A percentile compares a stretch with the other conserved stretches of the same genome.
These are phyloP conservation scores for Botrytis galanthina DNA, from an alignment of 2,329 filamentous ascomycete genomes.

Conservation along the genomic window DNA sequence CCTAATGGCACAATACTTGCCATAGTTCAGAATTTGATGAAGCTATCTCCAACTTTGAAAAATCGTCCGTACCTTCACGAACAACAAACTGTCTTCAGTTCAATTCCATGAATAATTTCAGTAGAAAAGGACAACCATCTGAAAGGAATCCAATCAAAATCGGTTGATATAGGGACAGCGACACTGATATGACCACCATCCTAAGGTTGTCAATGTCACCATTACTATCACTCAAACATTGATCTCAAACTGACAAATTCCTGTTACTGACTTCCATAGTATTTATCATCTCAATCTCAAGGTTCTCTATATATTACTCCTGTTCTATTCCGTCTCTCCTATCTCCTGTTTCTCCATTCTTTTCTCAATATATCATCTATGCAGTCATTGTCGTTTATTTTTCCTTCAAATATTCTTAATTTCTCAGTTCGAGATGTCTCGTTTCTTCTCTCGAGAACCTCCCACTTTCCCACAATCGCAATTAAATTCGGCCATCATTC, in stretches of 20 bases:
- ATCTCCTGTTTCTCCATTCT: not conserved
- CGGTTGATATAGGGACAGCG: not conserved
- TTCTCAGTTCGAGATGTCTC: slow-evolving; percentile 26
- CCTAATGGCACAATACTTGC: not conserved
- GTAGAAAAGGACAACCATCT: too few relatives aligned
- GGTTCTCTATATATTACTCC: not conserved
- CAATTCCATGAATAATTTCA: not conserved
- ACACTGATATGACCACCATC: not conserved
- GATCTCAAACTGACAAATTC: not conserved
- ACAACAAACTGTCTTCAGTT: not conserved
- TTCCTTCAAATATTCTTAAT: not conserved
- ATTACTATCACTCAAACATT: slow-evolving; percentile 17
- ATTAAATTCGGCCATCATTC: slow-evolving; percentile 25
- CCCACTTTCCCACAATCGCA: slow-evolving; percentile 18
- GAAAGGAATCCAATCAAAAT: not conserved
- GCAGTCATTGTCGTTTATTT: not conserved
- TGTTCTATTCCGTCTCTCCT: not conserved
- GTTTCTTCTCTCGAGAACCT: slow-evolving; percentile 23
- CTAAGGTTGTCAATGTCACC: not conserved
- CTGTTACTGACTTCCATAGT: not conserved
- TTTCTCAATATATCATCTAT: not conserved
- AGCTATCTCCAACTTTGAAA: not conserved
- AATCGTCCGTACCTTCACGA: not conserved
- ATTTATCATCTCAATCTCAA: too few relatives aligned
- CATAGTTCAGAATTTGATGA: not conserved